phyloP scores from a whole-genome alignment of 192 early-diverging fungal genomes.

The Chytriomyces hyalinus region DNA sequence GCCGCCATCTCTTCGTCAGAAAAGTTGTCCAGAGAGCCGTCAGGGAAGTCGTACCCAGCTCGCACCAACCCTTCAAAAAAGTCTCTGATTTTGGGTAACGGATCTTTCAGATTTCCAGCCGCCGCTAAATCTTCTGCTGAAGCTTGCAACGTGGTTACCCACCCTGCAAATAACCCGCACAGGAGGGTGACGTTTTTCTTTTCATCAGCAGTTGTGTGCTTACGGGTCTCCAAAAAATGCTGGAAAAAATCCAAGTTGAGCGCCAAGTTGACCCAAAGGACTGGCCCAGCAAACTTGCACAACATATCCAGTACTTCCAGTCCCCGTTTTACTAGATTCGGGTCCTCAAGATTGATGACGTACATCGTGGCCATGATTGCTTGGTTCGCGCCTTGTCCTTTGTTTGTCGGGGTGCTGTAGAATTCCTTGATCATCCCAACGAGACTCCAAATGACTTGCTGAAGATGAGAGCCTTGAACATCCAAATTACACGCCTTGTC shows the following conservation, averaged over 20 bases:
- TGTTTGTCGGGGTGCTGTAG: slow-evolving; percentile 14
- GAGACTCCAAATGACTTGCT: neutral
- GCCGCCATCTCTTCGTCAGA: neutral
- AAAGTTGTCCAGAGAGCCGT: neutral
- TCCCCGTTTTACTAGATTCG: slow-evolving; percentile 14
- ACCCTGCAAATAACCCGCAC: slow-evolving; percentile 22
- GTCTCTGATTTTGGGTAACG: neutral
- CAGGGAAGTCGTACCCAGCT: slow-evolving; percentile 25
- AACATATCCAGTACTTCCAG: slow-evolving; percentile 25
- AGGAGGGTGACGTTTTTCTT: slow-evolving; percentile 19
- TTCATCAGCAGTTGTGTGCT: slow-evolving; percentile 5
- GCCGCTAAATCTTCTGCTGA: neutral
- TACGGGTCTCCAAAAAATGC: slow-evolving; percentile 19
- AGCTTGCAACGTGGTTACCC: neutral
- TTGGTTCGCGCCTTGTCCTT: slow-evolving; percentile 14
- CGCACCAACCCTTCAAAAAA: slow-evolving; percentile 28
- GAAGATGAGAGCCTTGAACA: neutral
- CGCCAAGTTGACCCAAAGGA: slow-evolving; percentile 8
- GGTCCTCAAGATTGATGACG: slow-evolving; percentile 26
- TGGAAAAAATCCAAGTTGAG: slow-evolving; percentile 28
- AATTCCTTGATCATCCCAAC: neutral
- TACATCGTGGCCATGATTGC: slow-evolving; percentile 18
- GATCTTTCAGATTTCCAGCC: neutral
- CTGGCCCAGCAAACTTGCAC: slow-evolving; percentile 9
- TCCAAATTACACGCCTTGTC: slow-evolving; percentile 28